Conservation (phyloP, 2,329 filamentous ascomycete genomes). For the Calonectria crousiana region DNA sequence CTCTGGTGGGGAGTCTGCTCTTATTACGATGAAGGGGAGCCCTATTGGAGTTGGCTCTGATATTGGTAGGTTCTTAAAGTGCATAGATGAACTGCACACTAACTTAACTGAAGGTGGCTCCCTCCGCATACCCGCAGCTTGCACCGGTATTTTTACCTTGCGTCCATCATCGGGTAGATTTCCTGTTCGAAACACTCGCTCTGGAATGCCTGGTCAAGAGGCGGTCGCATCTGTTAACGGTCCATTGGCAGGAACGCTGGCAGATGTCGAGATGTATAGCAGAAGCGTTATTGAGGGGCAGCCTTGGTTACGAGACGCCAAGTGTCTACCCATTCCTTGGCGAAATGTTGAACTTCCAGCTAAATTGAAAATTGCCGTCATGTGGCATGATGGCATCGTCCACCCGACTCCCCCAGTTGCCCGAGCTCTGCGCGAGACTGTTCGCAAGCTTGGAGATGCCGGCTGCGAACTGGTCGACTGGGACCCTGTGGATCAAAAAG, state of each 20-base stretch:
- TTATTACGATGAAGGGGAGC: constrained; percentile 70
- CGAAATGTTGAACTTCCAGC: constrained; percentile 47
- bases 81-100: not conserved
- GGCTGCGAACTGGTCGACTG: constrained; percentile 67
- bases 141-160: constrained; percentile 69
- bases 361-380: constrained; percentile 68
- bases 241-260: constrained; percentile 68
- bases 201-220: constrained; percentile 74
- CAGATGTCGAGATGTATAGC: constrained; percentile 68
- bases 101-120: constrained; percentile 56
- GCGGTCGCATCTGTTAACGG: constrained; percentile 74
- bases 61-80: constrained; percentile 55
- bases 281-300: constrained; percentile 61
- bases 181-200: constrained; percentile 64
- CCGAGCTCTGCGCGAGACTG: constrained; percentile 64
- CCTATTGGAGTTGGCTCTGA: constrained; percentile 74
- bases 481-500: constrained; percentile 56
- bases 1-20: constrained; percentile 75
- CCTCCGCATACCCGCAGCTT: constrained; percentile 66
- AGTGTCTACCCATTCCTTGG: constrained; percentile 72
- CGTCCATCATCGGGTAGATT: constrained; percentile 70
- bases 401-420: constrained; percentile 74
- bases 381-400: constrained; percentile 75
- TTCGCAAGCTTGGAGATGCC: constrained; percentile 55
- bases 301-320: constrained; percentile 70